Base-by-base conservation (phyloP, 108 stramenopile species). In the Nitzschia inconspicua region DNA sequence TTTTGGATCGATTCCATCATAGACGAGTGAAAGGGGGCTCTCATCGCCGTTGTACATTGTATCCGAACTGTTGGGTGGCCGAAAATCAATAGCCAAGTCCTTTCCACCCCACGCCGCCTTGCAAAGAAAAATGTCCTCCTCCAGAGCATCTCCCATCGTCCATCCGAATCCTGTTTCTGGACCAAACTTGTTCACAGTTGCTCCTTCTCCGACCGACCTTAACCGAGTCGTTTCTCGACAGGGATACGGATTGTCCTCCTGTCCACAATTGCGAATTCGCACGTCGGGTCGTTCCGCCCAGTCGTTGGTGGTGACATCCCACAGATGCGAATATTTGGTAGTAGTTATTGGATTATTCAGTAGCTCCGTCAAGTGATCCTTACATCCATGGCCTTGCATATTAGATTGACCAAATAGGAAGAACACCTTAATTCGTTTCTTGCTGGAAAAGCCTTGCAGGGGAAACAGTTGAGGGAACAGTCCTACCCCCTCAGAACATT, bases 41-140 rank as follows among this genome's bases (percentile, higher is more conserved):
- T 39, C 1, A 14, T 39, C 47, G 25, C 32, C 32, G n/a, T 24
- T 34, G 27, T 61, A 61, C 13, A 28, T 36, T 16, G 47, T 47
- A 26, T 61, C 61, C 29, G 57, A 57, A 20, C 52, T 57, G 25
- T 41, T 46, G 13, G 77, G 77, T 7, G 77, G 77, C 11, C 77
- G 60, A 42, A 68, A 78, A 34, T 78, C 77, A 8, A 59, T 36
- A 4, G 51, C 61, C 56, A 78, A 63, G 7, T 51, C 29, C 43
- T 30, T 64, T 2, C 77, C 77, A 39, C 77, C 77, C 67, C 68
- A 78, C n/a, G 77, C 77, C 8, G 44, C 43, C 50, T 78, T 78
- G 22, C 68, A 7, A 18, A 78, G 57, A 22, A 78, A 52, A 7
- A 78, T 51, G 16, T 46, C 37, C 13, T 55, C 27, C 3, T 72